These are phyloP conservation scores for Cercospora sp. DNA, from an alignment of 2,329 filamentous ascomycete genomes.

Conservation along the genomic window DNA sequence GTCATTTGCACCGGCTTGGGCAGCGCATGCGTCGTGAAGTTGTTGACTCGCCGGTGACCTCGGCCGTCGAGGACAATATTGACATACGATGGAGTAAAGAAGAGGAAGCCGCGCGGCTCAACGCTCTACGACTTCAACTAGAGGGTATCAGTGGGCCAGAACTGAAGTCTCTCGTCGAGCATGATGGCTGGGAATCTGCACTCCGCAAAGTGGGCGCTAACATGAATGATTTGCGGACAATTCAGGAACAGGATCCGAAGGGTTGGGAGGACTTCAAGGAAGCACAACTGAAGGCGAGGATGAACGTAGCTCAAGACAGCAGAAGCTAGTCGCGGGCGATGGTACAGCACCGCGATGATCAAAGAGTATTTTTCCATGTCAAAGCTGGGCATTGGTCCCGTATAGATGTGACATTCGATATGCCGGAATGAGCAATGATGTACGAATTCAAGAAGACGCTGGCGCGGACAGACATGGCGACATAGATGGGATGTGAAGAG, in stretches of 20 bases:
- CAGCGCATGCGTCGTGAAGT: slow-evolving; percentile 67
- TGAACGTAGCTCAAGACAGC: slow-evolving; percentile 32
- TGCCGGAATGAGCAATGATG: not conserved
- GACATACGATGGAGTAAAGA: slow-evolving; percentile 34
- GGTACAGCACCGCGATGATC: slow-evolving; percentile 3
- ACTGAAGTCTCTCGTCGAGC: slow-evolving; percentile 63
- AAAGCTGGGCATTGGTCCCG: not conserved
- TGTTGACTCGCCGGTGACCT: slow-evolving; percentile 49
- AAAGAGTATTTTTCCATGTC: not conserved
- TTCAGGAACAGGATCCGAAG: slow-evolving; percentile 50
- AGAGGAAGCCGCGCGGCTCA: slow-evolving; percentile 40
- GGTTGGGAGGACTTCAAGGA: slow-evolving; percentile 42
- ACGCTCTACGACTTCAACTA: slow-evolving; percentile 47
- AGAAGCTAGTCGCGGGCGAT: not conserved
- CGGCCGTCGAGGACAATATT: slow-evolving; percentile 16
- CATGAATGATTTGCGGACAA: slow-evolving; percentile 64
- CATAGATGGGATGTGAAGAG: not conserved
- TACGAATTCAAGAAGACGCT: not conserved
- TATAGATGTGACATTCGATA: not conserved
- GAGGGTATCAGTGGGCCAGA: slow-evolving; percentile 60
- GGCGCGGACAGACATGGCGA: not conserved
- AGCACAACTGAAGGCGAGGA: slow-evolving; percentile 40
- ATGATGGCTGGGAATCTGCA: slow-evolving; percentile 58
- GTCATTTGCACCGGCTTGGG: slow-evolving; percentile 67
- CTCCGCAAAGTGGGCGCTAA: slow-evolving; percentile 66